Percentiles rank a stretch among this genome's conserved stretches.
phyloP scores from a whole-genome alignment of 2,329 filamentous ascomycete genomes.

The Chaetomiaceae sp. region DNA sequence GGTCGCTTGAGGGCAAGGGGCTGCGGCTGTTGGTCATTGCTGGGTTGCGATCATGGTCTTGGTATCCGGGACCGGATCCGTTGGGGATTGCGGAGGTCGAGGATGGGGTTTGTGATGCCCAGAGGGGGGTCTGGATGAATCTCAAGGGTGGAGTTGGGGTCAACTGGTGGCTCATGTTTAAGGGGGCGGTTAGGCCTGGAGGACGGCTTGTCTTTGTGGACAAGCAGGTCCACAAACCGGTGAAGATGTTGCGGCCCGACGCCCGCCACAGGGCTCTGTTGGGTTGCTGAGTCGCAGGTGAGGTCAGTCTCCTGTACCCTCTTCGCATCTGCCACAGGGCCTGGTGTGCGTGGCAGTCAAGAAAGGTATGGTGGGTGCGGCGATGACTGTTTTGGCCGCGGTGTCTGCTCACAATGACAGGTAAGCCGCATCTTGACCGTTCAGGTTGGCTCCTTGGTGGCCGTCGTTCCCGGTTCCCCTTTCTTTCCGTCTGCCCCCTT shows the following conservation, averaged over 20 bases:
- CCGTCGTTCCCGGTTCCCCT: no score
- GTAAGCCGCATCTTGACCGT: no score
- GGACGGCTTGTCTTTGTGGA: constrained; percentile 20
- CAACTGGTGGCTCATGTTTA: constrained; percentile 19
- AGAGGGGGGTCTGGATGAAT: not conserved
- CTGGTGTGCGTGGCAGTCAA: no score
- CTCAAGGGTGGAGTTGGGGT: not conserved
- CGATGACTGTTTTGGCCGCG: no score
- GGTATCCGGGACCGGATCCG: constrained; percentile 4
- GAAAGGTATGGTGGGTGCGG: no score
- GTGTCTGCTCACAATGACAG: no score
- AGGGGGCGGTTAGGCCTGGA: constrained; percentile 17
- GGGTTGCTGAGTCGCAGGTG: not conserved
- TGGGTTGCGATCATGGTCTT: constrained; percentile 10
- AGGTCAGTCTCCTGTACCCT: not conserved
- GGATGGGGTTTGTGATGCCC: not conserved
- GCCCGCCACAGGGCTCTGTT: not conserved
- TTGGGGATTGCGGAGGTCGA: constrained; percentile 5
- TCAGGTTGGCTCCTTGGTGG: no score
- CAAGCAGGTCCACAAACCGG: not conserved
- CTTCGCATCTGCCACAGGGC: no score
- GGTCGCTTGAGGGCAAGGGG: constrained; percentile 2
- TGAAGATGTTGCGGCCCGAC: not conserved
- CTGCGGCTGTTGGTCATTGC: constrained; percentile 18
- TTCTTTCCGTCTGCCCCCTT: no score